phyloP scores from a whole-genome alignment of 2,329 filamentous ascomycete genomes.

The Aspergillus brunneoviolaceus region DNA sequence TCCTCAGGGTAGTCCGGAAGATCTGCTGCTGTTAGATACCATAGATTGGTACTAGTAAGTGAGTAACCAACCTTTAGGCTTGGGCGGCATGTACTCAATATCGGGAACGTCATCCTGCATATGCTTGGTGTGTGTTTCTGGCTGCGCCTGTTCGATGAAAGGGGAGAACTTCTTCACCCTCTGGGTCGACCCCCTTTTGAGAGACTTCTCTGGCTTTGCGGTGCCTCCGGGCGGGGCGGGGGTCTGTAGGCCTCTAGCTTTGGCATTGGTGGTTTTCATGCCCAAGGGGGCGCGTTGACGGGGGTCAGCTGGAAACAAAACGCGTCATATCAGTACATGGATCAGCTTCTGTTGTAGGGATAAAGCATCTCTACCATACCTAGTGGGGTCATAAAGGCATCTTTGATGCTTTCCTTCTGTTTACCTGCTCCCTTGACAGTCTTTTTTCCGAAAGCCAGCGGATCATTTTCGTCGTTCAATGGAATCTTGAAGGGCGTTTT shows the following conservation, averaged over 20 bases:
- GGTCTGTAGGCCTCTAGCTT: conserved; percentile 67
- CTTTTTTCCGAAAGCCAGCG: conserved; percentile 59
- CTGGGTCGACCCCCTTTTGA: conserved; percentile 60
- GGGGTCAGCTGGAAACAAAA: conserved; percentile 48
- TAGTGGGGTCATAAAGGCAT: conserved; percentile 74
- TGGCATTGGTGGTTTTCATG: conserved; percentile 95
- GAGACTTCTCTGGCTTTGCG: conserved; percentile 63
- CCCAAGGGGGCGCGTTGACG: conserved; percentile 78
- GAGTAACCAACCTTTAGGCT: conserved; percentile 52
- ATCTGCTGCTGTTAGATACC: conserved; percentile 37
- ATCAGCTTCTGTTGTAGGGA: not conserved
- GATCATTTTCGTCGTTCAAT: conserved; percentile 83
- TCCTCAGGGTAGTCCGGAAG: conserved; percentile 48
- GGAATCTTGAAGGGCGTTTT: conserved; percentile 80
- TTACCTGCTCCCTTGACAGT: conserved; percentile 56
- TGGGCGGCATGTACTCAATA: conserved; percentile 86
- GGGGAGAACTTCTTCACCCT: conserved; percentile 59
- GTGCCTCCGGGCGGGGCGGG: conserved; percentile 62
- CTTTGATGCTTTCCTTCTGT: conserved; percentile 60
- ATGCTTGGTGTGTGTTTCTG: conserved; percentile 48
- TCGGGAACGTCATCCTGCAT: conserved; percentile 65
- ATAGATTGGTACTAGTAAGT: not conserved
- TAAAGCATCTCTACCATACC: conserved; percentile 53
- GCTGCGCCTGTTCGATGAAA: conserved; percentile 46
- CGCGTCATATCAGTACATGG: not conserved